Percentiles rank a stretch among this genome's conserved stretches.
Evolutionary conservation across 2,329 filamentous ascomycete species (phyloP).

Genomic region (Myotisia sp.): DNA sequence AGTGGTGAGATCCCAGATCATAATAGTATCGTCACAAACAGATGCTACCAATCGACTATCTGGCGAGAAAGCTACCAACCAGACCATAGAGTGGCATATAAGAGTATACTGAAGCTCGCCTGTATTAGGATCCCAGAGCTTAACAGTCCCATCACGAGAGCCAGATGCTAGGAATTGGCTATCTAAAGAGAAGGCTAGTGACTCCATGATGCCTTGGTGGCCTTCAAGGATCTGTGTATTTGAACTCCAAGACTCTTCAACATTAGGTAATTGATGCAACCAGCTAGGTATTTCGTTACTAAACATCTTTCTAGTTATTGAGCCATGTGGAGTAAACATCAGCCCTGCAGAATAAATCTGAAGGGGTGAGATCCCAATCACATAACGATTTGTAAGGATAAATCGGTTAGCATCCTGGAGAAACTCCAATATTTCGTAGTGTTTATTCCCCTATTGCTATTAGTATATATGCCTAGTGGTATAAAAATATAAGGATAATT

Average conservation of each 20-base stretch:
- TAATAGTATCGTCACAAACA: constrained; percentile 7
- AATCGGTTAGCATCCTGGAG: constrained; percentile 5
- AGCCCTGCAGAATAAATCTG: constrained; percentile 5
- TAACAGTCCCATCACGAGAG: constrained; percentile 10
- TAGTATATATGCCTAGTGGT: constrained; percentile 11
- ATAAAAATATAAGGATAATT: constrained; percentile 13
- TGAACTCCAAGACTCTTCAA: constrained; percentile 1
- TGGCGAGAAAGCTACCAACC: constrained; percentile 2
- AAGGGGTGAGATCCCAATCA: constrained; percentile 2
- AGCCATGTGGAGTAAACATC: not conserved
- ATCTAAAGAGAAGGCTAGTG: constrained; percentile 9
- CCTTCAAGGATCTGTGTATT: constrained; percentile 5
- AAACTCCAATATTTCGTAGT: not conserved
- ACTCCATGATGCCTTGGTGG: constrained; percentile 3
- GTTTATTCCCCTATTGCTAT: constrained; percentile 1
- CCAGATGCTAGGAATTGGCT: constrained; percentile 6
- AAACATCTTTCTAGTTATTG: constrained; percentile 5
- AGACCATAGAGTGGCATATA: constrained; percentile 12
- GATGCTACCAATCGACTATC: constrained; percentile 7
- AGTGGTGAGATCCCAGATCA: constrained; percentile 11
- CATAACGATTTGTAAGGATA: not conserved
- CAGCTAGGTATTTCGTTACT: not conserved
- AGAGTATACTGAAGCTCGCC: constrained; percentile 8
- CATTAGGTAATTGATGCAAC: not conserved
- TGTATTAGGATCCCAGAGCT: constrained; percentile 5